These are phyloP conservation scores for Candolleomyces aberdarensis DNA, from an alignment of 768 basidiomycete genomes.

Conservation along the genomic window DNA sequence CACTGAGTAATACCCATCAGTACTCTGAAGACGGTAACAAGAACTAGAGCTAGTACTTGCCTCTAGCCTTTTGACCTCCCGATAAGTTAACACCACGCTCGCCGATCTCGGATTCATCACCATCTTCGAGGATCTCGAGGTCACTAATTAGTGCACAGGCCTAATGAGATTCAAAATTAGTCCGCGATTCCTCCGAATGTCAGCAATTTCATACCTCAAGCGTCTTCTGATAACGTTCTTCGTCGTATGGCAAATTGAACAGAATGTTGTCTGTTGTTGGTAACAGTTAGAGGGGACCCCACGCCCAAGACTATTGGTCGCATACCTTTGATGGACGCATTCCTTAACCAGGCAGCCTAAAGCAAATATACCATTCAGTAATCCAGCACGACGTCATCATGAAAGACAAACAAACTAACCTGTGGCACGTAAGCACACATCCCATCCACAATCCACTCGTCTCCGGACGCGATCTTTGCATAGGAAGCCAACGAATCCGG, in stretches of 20 bases:
- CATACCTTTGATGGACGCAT: slow-evolving; percentile 57
- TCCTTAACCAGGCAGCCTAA: slow-evolving; percentile 52
- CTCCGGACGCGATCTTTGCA: slow-evolving; percentile 37
- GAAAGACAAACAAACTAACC: slow-evolving; percentile 35
- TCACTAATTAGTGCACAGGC: slow-evolving; percentile 68
- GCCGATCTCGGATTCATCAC: slow-evolving; percentile 85
- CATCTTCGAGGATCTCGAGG: slow-evolving; percentile 81
- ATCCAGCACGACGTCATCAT: too few relatives aligned
- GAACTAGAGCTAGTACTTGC: slow-evolving; percentile 32
- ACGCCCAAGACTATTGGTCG: neutral
- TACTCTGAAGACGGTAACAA: slow-evolving; percentile 35
- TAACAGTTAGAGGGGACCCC: neutral
- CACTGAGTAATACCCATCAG: slow-evolving; percentile 16
- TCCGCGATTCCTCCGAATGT: too few relatives aligned
- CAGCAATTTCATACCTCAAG: slow-evolving; percentile 47
- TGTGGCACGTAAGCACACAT: slow-evolving; percentile 90
- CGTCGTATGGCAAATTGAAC: slow-evolving; percentile 73
- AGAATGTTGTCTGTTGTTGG: slow-evolving; percentile 58
- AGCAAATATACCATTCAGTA: neutral
- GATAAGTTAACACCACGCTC: slow-evolving; percentile 71
- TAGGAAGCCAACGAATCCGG: slow-evolving; percentile 73
- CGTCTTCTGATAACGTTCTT: slow-evolving; percentile 78
- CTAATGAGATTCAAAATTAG: slow-evolving; percentile 17
- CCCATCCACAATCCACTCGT: slow-evolving; percentile 75
- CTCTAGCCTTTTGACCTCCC: slow-evolving; percentile 67